A percentile compares a stretch with the other conserved stretches of the same genome.
Evolutionary conservation across 352 stramenopile genomes (phyloP).

Genomic region (Phytophthora chlamydospora): DNA sequence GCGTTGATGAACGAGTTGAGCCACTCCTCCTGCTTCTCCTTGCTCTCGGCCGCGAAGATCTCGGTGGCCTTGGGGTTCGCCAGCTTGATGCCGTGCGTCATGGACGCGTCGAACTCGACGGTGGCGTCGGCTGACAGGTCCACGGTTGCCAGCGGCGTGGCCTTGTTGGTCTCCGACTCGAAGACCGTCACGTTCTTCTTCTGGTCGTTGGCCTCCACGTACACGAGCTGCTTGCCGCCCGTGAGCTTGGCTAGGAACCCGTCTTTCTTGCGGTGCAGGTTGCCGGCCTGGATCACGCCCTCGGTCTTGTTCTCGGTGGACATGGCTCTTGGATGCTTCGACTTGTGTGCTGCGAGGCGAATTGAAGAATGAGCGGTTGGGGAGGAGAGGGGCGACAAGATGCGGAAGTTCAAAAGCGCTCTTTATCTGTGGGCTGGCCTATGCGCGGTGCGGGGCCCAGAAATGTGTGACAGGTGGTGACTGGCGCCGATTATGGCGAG

Average conservation of each 20-base stretch:
- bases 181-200: constrained; percentile 55
- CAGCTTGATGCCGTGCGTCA: constrained; percentile 52
- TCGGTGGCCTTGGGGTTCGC: constrained; percentile 37
- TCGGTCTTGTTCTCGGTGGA: constrained; percentile 27
- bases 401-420: neutral
- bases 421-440: no score
- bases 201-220: constrained; percentile 51
- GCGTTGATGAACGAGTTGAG: constrained; percentile 59
- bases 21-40: constrained; percentile 54
- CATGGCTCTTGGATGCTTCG: constrained; percentile 14
- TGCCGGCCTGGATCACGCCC: constrained; percentile 40
- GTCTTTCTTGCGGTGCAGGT: constrained; percentile 32
- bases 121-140: constrained; percentile 38
- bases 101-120: constrained; percentile 40
- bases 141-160: constrained; percentile 22
- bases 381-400: constrained; percentile 9
- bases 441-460: neutral
- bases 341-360: neutral
- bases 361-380: constrained; percentile 15
- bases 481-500: constrained; percentile 4
- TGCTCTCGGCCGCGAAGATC: constrained; percentile 40
- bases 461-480: constrained; percentile 17
- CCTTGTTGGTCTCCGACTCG: constrained; percentile 42
- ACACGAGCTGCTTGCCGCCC: constrained; percentile 36
- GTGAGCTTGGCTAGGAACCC: constrained; percentile 37